Evolutionary conservation across 2,329 filamentous ascomycete species (phyloP).

Genomic region (Aspergillus ochraceoroseus): DNA sequence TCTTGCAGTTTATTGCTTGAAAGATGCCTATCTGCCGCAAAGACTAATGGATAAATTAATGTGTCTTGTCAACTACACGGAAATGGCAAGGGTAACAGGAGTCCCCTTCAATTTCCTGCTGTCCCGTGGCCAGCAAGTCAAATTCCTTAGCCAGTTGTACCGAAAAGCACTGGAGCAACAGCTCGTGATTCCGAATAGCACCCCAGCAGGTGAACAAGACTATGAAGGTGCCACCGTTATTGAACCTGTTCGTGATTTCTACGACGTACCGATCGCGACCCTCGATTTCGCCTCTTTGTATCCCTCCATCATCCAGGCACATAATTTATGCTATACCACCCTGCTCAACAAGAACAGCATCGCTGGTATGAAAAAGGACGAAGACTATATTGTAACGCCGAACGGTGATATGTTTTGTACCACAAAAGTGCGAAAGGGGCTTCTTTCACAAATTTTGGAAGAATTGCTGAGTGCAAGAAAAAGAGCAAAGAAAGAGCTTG

Average conservation of each 20-base stretch:
- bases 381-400: slow-evolving; percentile 94
- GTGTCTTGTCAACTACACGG: slow-evolving; percentile 97
- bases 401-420: slow-evolving; percentile 94
- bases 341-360: slow-evolving; percentile 73
- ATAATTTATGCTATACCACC: slow-evolving; percentile 97
- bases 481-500: slow-evolving; percentile 84
- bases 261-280: slow-evolving; percentile 90
- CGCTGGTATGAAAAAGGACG: slow-evolving; percentile 75
- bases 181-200: slow-evolving; percentile 85
- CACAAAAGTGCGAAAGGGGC: slow-evolving; percentile 77
- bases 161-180: slow-evolving; percentile 90
- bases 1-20: slow-evolving; percentile 91
- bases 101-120: slow-evolving; percentile 95
- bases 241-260: slow-evolving; percentile 87
- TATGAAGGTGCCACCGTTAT: slow-evolving; percentile 98
- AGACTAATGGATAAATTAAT: slow-evolving; percentile 95
- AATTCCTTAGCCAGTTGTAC: slow-evolving; percentile 96
- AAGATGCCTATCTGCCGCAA: slow-evolving; percentile 94
- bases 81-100: slow-evolving; percentile 98
- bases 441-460: slow-evolving; percentile 91
- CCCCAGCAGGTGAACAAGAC: slow-evolving; percentile 71
- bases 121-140: slow-evolving; percentile 89
- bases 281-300: slow-evolving; percentile 98
- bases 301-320: slow-evolving; percentile 96
- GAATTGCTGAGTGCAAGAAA: slow-evolving; percentile 90